These are phyloP conservation scores for Mycogone perniciosa DNA, from an alignment of 2,329 filamentous ascomycete genomes.

Conservation along the genomic window DNA sequence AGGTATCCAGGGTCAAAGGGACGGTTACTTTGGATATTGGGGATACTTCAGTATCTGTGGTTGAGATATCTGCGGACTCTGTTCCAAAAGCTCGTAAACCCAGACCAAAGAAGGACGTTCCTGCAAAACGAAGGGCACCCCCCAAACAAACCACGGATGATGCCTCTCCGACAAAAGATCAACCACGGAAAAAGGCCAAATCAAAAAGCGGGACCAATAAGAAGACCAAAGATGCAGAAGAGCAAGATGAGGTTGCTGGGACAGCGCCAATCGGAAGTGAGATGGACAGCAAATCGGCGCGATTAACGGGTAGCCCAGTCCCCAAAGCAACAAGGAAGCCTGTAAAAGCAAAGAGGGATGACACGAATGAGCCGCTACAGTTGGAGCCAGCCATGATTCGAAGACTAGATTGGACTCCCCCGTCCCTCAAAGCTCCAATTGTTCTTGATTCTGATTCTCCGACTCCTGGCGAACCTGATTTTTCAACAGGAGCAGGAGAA, in stretches of 20 bases:
- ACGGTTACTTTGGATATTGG: constrained; percentile 5
- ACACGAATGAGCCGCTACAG: constrained; percentile 28
- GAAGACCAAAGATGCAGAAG: neutral
- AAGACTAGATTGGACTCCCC: constrained; percentile 63
- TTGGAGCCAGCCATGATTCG: constrained; percentile 48
- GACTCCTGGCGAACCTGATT: constrained; percentile 10
- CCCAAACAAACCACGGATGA: constrained; percentile 3
- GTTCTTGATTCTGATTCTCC: constrained; percentile 28
- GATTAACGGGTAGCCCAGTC: neutral
- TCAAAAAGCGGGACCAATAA: constrained; percentile 8
- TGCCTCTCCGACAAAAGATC: constrained; percentile 19
- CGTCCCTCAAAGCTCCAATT: constrained; percentile 34
- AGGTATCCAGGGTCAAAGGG: neutral
- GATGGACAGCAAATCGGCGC: neutral
- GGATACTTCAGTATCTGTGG: constrained; percentile 14
- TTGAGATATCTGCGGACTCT: constrained; percentile 18
- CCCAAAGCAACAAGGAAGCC: constrained; percentile 12
- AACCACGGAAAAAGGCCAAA: constrained; percentile 34
- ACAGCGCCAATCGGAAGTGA: neutral
- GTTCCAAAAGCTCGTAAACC: constrained; percentile 15
- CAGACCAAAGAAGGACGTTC: constrained; percentile 13
- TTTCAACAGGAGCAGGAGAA: constrained; percentile 8
- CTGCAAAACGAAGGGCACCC: constrained; percentile 11
- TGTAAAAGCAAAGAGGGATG: constrained; percentile 15
- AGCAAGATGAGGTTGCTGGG: neutral